A percentile compares a stretch with the other conserved stretches of the same genome.
phyloP scores from a whole-genome alignment of 208 protist species.

The Kentomonas sorsogonicus region DNA sequence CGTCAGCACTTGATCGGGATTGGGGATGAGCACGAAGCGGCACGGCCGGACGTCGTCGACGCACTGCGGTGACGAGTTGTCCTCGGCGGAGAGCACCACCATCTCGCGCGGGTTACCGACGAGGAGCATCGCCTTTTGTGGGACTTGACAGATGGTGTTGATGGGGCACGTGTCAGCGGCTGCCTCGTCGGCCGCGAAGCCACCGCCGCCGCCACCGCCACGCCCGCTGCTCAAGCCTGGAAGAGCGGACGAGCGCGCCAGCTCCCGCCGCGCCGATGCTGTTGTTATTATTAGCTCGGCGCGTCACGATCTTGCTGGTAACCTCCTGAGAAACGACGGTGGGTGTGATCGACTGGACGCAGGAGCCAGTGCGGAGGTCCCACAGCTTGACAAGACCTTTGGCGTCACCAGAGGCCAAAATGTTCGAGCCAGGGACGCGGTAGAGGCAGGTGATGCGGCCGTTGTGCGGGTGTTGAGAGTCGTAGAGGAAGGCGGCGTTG shows the following conservation, averaged over 20 bases:
- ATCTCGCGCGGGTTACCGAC: constrained; percentile 25
- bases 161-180: constrained; percentile 9
- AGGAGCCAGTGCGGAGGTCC: constrained; percentile 44
- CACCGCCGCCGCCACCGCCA: constrained; percentile 4
- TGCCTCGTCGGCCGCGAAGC: constrained; percentile 8
- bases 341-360: constrained; percentile 31
- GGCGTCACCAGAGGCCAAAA: constrained; percentile 43
- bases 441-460: constrained; percentile 29
- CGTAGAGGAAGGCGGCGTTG: constrained; percentile 29
- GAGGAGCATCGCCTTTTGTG: constrained; percentile 15
- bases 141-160: constrained; percentile 27
- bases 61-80: constrained; percentile 25
- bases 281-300: too few species aligned
- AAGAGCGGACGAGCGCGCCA: neutral
- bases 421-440: constrained; percentile 18
- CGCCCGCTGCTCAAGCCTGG: neutral
- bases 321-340: too few species aligned
- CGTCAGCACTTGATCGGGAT: constrained; percentile 25
- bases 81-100: constrained; percentile 18
- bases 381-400: constrained; percentile 47
- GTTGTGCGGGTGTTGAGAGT: constrained; percentile 27
- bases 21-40: constrained; percentile 44
- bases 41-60: constrained; percentile 34
- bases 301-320: too few species aligned
- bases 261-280: too few species aligned